These are phyloP conservation scores for Penicillium macrosclerotiorum DNA, from an alignment of 495 filamentous ascomycete species.

Conservation along the genomic window DNA sequence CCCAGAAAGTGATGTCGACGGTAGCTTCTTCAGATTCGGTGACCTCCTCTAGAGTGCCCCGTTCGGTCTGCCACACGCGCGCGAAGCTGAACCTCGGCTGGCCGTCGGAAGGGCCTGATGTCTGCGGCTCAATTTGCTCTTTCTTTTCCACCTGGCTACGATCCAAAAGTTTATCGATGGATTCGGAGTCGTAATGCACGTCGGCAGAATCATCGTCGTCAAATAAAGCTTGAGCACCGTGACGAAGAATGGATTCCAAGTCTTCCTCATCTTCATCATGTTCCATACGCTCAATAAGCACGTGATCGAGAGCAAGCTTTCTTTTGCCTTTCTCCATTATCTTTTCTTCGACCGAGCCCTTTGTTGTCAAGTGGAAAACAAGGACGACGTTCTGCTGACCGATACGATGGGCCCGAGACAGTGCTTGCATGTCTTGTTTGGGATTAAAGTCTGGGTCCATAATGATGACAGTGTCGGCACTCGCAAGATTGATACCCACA, in stretches of 20 bases:
- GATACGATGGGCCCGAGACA: slow-evolving; percentile 92
- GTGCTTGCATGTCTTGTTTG: slow-evolving; percentile 94
- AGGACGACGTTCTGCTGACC: slow-evolving; percentile 94
- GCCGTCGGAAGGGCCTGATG: slow-evolving; percentile 51
- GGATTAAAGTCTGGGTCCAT: slow-evolving; percentile 98
- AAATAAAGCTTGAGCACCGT: slow-evolving; percentile 86
- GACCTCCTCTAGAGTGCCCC: slow-evolving; percentile 59
- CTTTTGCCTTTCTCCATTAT: slow-evolving; percentile 95
- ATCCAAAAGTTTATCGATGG: slow-evolving; percentile 85
- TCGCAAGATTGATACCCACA: slow-evolving; percentile 96
- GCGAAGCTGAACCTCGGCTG: slow-evolving; percentile 77
- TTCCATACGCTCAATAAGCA: slow-evolving; percentile 87
- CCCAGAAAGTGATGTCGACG: slow-evolving; percentile 72
- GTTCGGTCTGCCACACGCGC: slow-evolving; percentile 87
- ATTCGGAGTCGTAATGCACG: slow-evolving; percentile 74
- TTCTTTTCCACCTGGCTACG: slow-evolving; percentile 78
- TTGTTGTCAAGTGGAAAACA: slow-evolving; percentile 90
- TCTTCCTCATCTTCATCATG: slow-evolving; percentile 75
- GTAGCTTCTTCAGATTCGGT: slow-evolving; percentile 43
- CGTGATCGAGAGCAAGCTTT: slow-evolving; percentile 91
- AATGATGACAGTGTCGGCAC: slow-evolving; percentile 97
- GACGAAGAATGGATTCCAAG: slow-evolving; percentile 82
- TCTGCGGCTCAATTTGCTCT: slow-evolving; percentile 51
- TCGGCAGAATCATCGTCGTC: slow-evolving; percentile 62
- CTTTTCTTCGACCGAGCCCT: slow-evolving; percentile 86